Evolutionary conservation across 305 asterid species (phyloP).

Genomic region (Fraxinus floribunda): DNA sequence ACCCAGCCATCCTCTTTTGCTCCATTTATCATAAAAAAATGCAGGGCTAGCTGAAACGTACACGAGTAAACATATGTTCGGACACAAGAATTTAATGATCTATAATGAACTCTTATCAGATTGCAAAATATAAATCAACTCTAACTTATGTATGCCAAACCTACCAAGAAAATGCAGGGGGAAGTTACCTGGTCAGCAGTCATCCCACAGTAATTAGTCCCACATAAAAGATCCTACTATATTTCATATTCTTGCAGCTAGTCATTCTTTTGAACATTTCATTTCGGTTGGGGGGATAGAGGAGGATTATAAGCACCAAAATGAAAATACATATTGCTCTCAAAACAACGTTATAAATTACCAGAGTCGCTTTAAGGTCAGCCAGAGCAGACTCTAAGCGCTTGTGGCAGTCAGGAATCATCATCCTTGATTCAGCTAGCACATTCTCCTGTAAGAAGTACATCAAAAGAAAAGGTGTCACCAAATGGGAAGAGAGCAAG

Average conservation of each 20-base stretch:
- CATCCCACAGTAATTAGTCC: not conserved
- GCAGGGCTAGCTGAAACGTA: not conserved
- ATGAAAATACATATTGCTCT: slow-evolving; percentile 10
- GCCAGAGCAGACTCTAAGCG: slow-evolving; percentile 69
- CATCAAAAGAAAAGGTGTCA: not conserved
- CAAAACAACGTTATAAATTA: slow-evolving; percentile 25
- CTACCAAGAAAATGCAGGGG: not conserved
- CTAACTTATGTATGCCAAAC: not conserved
- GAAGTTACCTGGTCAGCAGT: not conserved
- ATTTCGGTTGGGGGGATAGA: not conserved
- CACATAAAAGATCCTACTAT: not conserved
- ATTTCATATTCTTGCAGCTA: not conserved
- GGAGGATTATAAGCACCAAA: slow-evolving; percentile 7
- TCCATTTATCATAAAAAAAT: not conserved
- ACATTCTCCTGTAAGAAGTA: slow-evolving; percentile 66
- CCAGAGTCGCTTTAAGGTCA: slow-evolving; percentile 73
- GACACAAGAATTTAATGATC: not conserved
- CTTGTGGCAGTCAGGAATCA: slow-evolving; percentile 89
- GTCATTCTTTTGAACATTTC: not conserved
- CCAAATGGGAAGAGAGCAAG: not conserved
- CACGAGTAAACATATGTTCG: not conserved
- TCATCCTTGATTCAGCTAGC: slow-evolving; percentile 88
- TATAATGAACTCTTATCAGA: not conserved
- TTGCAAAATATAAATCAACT: not conserved
- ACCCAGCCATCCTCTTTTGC: not conserved